These are phyloP conservation scores for Komagataella populi DNA, from an alignment of 805 yeast species.

Conservation along the genomic window DNA sequence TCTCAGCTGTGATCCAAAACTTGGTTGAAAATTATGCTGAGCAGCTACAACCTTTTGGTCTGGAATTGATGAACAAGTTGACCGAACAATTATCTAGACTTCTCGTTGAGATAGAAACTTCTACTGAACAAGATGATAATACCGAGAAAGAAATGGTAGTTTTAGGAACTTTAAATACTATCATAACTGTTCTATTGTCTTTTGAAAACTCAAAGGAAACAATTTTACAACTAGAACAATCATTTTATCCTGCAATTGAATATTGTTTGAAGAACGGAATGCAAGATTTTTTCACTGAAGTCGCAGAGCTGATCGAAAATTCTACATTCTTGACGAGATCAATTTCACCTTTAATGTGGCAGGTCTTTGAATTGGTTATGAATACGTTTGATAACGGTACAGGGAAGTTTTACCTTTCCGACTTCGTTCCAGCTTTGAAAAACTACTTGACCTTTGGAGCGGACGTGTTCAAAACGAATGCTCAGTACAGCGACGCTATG, in stretches of 20 bases:
- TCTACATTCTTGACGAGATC: constrained; percentile 49
- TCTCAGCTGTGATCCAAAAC: constrained; percentile 89
- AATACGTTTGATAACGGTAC: constrained; percentile 22
- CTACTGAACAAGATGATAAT: constrained; percentile 25
- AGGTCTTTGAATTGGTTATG: constrained; percentile 39
- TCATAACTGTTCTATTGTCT: constrained; percentile 75
- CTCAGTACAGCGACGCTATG: constrained; percentile 32
- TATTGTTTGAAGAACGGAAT: constrained; percentile 50
- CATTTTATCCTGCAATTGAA: constrained; percentile 61
- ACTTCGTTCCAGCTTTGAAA: constrained; percentile 57
- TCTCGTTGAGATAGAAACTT: constrained; percentile 59
- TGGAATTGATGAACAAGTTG: constrained; percentile 41
- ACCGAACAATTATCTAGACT: constrained; percentile 66
- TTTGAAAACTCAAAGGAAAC: constrained; percentile 72
- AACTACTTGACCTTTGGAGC: constrained; percentile 53
- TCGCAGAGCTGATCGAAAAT: constrained; percentile 68
- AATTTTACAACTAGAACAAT: constrained; percentile 55
- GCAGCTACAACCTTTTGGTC: constrained; percentile 86
- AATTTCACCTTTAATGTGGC: constrained; percentile 68
- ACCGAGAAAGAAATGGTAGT: constrained; percentile 81
- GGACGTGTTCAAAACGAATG: constrained; percentile 31
- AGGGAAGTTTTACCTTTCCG: constrained; percentile 62
- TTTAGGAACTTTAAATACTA: constrained; percentile 72
- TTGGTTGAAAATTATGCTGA: constrained; percentile 81
- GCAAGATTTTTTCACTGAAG: constrained; percentile 75